Evolutionary conservation across 2,329 filamentous ascomycete species (phyloP), one percentile per base, ranked within the genome.

Genomic region (Cladobotryum protrusum): DNA sequence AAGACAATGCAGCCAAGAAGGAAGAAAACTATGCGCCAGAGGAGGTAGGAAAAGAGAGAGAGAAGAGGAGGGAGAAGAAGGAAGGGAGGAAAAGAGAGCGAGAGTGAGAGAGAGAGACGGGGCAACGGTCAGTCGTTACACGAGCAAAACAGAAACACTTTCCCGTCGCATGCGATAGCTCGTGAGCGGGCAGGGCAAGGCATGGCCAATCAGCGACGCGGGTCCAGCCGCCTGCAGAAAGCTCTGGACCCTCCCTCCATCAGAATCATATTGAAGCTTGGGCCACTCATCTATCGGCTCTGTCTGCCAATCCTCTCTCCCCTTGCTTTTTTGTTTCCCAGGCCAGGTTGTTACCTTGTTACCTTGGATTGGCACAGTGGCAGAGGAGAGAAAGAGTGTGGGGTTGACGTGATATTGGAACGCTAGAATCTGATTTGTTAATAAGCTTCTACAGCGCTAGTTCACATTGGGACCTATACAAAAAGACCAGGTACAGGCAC

Each of bases 161-260:
- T 42, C 45, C 50, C 46, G 50, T 52, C 37, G 50, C 42, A 52
- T 52, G 45, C 40, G 46, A 36, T 48, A 45, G 43, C 50, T 37
- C 50, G 43, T 45, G 39, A 18, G n/a, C 32, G 32, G 46, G 41
- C 29, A 24, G 45, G 39, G 32, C 47, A 48, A 35, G 20, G 52
- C 48, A 55, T 48, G 45, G n/a, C 62, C 59, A 65, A 64, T 63
- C 57, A 65, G 56, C 58, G 36, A 34, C 24, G 32, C 40, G 47
- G 48, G 39, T 46, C 43, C 48, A 50, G 43, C 43, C 48, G 43
- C 54, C 47, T 56, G 60, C 17, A 64, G n/a, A n/a, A n/a, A n/a
- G 60, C 61, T 64, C 57, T 54, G 57, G 56, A 56, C 58, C 17
- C 17, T 18, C 17, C n/a, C n/a, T 29, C 24, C 24, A 29, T 29